Base-by-base conservation (phyloP, 2,329 filamentous ascomycete species). In the Penicillium sp. region DNA sequence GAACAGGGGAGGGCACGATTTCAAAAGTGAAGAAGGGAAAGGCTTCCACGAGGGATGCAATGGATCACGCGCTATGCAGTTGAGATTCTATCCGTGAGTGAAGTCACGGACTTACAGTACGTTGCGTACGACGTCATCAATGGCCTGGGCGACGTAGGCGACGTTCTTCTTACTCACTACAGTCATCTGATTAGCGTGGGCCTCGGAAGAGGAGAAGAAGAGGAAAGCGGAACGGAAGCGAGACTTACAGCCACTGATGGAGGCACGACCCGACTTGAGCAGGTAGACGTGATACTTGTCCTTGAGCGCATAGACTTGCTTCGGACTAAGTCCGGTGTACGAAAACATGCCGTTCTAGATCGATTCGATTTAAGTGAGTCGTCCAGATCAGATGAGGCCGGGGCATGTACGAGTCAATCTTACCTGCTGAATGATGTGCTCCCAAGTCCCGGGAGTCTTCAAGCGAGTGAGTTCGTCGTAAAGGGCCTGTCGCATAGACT, bases 381-480 rank as follows among this genome's bases (percentile, higher is more conserved):
- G 27, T 13, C 34, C 37, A 9, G 11, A n/a, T 9, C 11, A 11
- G n/a, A 4, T 5, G 9, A 9, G n/a, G 11, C 9, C 5, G 3
- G 9, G 12, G 25, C 25, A 6, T 18, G 18, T 18, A 18, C 18
- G 18, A 18, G 27, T 35, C 9, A 8, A 49, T n/a, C 49, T 46
- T 59, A 96, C 95, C 79, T 97, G 91, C 62, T 95, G 88, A 41
- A 90, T 93, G 67, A 97, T 95, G 74, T 97, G 91, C 68, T 91
- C 90, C 91, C 93, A 97, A n/a, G 82, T 87, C 34, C 91, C 91
- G 0, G 91, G 91, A 0, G 91, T 95, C 46, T 81, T 80, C 46
- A 94, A 78, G 63, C 85, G 82, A 70, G 95, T 88, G 8, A 97
- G 82, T 75, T 91, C 90, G 46, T 76, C 73, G 51, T 89, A 83